Evolutionary conservation across 2,329 filamentous ascomycete genomes (phyloP), one percentile per base, ranked within the genome.

Genomic region (Hymenoscyphus repandus): DNA sequence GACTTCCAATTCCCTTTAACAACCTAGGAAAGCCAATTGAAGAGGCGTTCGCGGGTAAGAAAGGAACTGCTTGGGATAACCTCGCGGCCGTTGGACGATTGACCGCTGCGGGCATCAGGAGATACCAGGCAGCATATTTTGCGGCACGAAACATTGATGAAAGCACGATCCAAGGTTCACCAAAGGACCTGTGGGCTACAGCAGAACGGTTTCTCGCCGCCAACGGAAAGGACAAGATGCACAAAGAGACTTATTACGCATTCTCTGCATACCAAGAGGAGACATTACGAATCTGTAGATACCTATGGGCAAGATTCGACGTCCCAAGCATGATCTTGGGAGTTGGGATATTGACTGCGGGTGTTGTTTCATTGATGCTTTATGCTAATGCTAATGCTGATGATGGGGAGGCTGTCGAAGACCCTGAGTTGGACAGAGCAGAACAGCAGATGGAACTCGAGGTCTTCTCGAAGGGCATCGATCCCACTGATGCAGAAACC

Each of bases 1-100:
- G 93, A 7, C 79, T 96, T 54, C 92, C 93, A 0, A 91, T 99
- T 54, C 93, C 93, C 0, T 99, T 90, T 74, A 99, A 97, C 68
- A 99, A 93, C 65, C 79, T 99, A 6, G 93, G 93, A 45, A 83
- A 80, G 6, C 93, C 93, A 0, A 96, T 99, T 55, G 88, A 95
- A 58, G 93, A 99, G 69, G 91, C 90, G 2, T 99, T 99, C 69
- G 77, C 85, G 15, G 88, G 88, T 1, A 69, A 72, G 1, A 75
- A 78, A 18, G 86, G 86, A 30, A 77, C 80, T 32, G 79, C 89
- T 53, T 93, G 85, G 80, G 74, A 82, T 42, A 93, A 88, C 58
- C 73, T 99, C 38, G 88, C 88, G 0, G 74, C 78, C 2, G 90
- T 91, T 0, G 88, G 85, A 47, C 83, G 86, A 22, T 73, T 96